phyloP scores from a whole-genome alignment of 1,139 yeast genomes.

The Debaryomycetaceae sp. region DNA sequence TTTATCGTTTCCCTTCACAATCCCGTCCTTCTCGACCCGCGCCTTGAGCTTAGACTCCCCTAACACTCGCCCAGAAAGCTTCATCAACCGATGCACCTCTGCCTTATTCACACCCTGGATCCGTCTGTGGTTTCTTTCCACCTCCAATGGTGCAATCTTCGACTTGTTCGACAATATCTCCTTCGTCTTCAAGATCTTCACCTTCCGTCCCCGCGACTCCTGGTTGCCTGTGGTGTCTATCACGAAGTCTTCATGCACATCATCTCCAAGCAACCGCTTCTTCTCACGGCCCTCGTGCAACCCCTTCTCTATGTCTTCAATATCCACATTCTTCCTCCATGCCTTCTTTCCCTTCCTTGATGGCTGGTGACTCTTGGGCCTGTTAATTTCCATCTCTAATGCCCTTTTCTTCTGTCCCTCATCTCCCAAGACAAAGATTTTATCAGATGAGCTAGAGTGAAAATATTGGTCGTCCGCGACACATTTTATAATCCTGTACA shows the following conservation, averaged over 20 bases:
- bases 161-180: slow-evolving; percentile 78
- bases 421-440: slow-evolving; percentile 1
- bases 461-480: background rate
- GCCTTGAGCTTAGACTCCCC: slow-evolving; percentile 54
- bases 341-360: slow-evolving; percentile 92
- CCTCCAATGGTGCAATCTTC: slow-evolving; percentile 65
- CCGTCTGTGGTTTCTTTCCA: slow-evolving; percentile 35
- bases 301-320: slow-evolving; percentile 70
- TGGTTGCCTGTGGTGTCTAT: slow-evolving; percentile 71
- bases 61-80: slow-evolving; percentile 71
- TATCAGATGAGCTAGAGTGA: slow-evolving; percentile 4
- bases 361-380: slow-evolving; percentile 22
- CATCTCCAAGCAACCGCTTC: slow-evolving; percentile 62
- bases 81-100: slow-evolving; percentile 68
- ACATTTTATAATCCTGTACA: background rate
- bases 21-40: slow-evolving; percentile 59
- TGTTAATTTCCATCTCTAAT: slow-evolving; percentile 12
- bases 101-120: slow-evolving; percentile 67
- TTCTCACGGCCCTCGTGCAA: slow-evolving; percentile 69
- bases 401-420: background rate
- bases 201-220: slow-evolving; percentile 10
- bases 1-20: slow-evolving; percentile 45
- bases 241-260: slow-evolving; percentile 54
- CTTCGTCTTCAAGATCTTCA: slow-evolving; percentile 58
- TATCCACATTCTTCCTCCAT: slow-evolving; percentile 93